phyloP scores from a whole-genome alignment of 139 green algal species.

The Bryopsis sp. region DNA sequence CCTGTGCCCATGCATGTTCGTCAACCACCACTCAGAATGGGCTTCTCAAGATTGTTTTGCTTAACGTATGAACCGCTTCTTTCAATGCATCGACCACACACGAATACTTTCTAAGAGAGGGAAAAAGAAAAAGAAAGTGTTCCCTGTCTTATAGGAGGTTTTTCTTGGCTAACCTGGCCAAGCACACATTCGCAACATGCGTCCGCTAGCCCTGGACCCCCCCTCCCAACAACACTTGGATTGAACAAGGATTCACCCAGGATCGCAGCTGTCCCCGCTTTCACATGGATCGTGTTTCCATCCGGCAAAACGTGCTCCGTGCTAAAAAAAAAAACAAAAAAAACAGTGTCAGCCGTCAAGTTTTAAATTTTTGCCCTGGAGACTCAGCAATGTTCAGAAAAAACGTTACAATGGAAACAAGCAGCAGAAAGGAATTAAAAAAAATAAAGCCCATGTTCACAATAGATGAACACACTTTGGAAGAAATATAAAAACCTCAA shows the following conservation, averaged over 20 bases:
- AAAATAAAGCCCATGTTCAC: not conserved
- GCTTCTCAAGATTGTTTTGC: no score
- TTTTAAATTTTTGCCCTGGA: not conserved
- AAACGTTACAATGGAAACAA: not conserved
- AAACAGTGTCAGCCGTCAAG: not conserved
- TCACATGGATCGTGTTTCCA: slow-evolving; percentile 37
- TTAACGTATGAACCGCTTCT: no score
- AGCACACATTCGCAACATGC: not conserved
- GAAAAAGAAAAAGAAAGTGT: no score
- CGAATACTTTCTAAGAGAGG: no score
- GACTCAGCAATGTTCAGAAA: no score
- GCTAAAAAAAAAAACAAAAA: not conserved
- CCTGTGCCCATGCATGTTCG: not conserved
- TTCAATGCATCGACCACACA: no score
- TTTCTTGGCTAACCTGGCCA: not conserved
- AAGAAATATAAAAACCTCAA: not conserved
- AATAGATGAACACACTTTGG: not conserved
- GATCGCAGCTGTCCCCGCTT: not conserved
- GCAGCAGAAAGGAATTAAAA: not conserved
- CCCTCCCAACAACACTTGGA: slow-evolving; percentile 22
- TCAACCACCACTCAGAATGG: no score
- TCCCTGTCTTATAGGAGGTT: no score
- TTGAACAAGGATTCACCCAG: slow-evolving; percentile 47
- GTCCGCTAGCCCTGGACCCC: slow-evolving; percentile 25
- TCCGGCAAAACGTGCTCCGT: slow-evolving; percentile 37